Percentiles rank a stretch among this genome's conserved stretches.
Evolutionary conservation across 805 yeast genomes (phyloP).

Genomic region (Myxozyma neglecta): DNA sequence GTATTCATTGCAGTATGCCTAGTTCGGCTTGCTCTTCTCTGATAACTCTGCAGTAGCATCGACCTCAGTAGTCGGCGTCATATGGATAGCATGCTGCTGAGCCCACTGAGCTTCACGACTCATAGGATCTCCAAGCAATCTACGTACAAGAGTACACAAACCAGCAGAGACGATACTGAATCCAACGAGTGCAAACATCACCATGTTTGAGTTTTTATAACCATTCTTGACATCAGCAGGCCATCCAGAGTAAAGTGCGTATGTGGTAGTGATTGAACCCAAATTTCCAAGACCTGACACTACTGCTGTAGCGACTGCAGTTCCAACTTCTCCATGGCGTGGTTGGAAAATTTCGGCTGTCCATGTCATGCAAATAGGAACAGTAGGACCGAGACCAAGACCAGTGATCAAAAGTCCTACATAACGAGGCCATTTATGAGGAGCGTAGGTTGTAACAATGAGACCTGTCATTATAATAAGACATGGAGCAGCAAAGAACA

Average conservation of each 20-base stretch:
- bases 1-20: neutral
- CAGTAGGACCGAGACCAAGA: slow-evolving; percentile 87
- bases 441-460: slow-evolving; percentile 73
- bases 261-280: slow-evolving; percentile 82
- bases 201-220: slow-evolving; percentile 76
- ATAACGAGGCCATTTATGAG: slow-evolving; percentile 70
- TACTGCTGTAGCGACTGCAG: slow-evolving; percentile 78
- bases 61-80: neutral
- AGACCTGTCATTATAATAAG: slow-evolving; percentile 71
- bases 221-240: slow-evolving; percentile 66
- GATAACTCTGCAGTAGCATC: slow-evolving; percentile 1
- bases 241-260: slow-evolving; percentile 86
- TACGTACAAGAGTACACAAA: slow-evolving; percentile 39
- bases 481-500: slow-evolving; percentile 62
- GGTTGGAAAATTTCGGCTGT: slow-evolving; percentile 40
- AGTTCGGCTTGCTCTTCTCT: slow-evolving; percentile 3
- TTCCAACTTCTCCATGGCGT: slow-evolving; percentile 78
- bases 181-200: slow-evolving; percentile 75
- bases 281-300: slow-evolving; percentile 85
- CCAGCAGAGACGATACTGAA: slow-evolving; percentile 60
- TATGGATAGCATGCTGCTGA: slow-evolving; percentile 15
- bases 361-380: slow-evolving; percentile 63
- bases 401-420: slow-evolving; percentile 82
- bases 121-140: slow-evolving; percentile 42
- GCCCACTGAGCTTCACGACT: slow-evolving; percentile 22